These are phyloP conservation scores for Deinandra increscens DNA, from an alignment of 129 eudicot genomes.

Conservation along the genomic window DNA sequence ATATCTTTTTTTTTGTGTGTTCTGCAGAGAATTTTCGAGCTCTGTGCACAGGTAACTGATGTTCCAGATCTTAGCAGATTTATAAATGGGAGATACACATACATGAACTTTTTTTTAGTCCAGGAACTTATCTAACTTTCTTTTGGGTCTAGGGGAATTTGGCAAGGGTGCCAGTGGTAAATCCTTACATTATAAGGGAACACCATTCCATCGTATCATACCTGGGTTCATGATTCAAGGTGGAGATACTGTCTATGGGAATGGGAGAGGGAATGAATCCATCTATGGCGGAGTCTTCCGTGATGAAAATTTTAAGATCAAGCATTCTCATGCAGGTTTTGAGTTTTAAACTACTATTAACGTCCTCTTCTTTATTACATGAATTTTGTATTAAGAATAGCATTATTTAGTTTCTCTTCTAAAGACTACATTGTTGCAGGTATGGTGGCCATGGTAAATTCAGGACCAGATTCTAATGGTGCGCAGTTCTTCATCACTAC, in stretches of 20 bases:
- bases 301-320: slow-evolving; percentile 82
- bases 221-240: slow-evolving; percentile 99
- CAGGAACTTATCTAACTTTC: background rate
- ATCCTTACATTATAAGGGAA: slow-evolving; percentile 75
- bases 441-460: slow-evolving; percentile 81
- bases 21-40: slow-evolving; percentile 86
- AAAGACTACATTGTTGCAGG: slow-evolving; percentile 44
- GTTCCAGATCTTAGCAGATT: slow-evolving; percentile 12
- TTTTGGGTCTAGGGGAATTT: slow-evolving; percentile 63
- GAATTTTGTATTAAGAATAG: background rate
- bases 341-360: background rate
- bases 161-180: slow-evolving; percentile 72
- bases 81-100: background rate
- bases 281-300: slow-evolving; percentile 77
- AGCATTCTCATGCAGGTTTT: slow-evolving; percentile 84
- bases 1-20: slow-evolving; percentile 5
- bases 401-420: slow-evolving; percentile 1
- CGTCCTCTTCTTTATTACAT: slow-evolving; percentile 4
- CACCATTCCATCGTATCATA: slow-evolving; percentile 85
- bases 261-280: slow-evolving; percentile 79
- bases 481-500: slow-evolving; percentile 92
- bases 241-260: slow-evolving; percentile 69
- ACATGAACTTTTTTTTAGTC: background rate
- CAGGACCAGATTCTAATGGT: slow-evolving; percentile 97
- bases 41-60: slow-evolving; percentile 77